Conservation (phyloP, 352 stramenopile species). For the Plasmopara halstedii region DNA sequence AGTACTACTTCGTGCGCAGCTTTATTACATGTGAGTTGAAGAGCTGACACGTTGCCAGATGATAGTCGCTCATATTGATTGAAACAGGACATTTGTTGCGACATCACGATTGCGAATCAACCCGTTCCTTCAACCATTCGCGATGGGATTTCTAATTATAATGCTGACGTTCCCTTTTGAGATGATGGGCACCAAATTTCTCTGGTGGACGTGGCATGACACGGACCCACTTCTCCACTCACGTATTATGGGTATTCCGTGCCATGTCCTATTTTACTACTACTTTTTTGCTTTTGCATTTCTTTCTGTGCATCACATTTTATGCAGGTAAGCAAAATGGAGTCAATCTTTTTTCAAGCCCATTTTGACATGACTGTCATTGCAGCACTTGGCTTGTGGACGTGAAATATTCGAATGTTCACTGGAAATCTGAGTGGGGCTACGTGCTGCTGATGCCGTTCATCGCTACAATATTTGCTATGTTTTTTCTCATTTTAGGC, state of each 20-base stretch:
- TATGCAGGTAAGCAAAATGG: constrained; percentile 35
- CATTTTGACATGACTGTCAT: constrained; percentile 1
- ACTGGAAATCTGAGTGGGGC: constrained; percentile 59
- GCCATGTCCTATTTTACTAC: constrained; percentile 57
- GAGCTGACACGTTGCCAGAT: neutral
- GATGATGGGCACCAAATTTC: constrained; percentile 68
- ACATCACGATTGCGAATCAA: constrained; percentile 64
- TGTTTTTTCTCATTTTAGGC: constrained; percentile 54
- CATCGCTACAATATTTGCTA: constrained; percentile 38
- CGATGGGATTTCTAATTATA: constrained; percentile 50
- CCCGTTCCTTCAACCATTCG: constrained; percentile 60
- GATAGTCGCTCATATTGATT: neutral
- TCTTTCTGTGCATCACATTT: constrained; percentile 37
- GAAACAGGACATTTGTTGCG: constrained; percentile 56
- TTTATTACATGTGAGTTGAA: constrained; percentile 67
- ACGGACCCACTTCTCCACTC: constrained; percentile 57
- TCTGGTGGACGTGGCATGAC: constrained; percentile 85
- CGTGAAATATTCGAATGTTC: constrained; percentile 53
- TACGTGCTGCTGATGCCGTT: constrained; percentile 53
- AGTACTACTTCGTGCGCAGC: constrained; percentile 57
- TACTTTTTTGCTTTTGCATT: constrained; percentile 59
- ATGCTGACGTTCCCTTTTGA: constrained; percentile 63
- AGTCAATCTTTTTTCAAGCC: neutral
- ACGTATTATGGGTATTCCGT: constrained; percentile 57
- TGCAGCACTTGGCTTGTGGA: constrained; percentile 41